These are phyloP conservation scores for Leishmania tarentolae DNA, from an alignment of 208 protist genomes.

Conservation along the genomic window DNA sequence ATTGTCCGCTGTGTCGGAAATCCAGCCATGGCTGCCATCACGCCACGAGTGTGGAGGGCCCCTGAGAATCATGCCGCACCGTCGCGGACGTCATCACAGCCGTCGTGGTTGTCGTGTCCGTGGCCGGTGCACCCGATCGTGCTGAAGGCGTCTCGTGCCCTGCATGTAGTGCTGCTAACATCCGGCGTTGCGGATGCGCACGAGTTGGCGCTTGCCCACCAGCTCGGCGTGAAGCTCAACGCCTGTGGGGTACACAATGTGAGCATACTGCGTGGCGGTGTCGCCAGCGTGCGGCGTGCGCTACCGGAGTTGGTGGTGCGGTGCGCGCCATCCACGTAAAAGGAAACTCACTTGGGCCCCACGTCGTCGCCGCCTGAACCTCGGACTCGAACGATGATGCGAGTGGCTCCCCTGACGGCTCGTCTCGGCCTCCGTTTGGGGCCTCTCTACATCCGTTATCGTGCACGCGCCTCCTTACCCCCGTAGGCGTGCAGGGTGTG, in stretches of 20 bases:
- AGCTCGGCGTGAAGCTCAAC: constrained; percentile 51
- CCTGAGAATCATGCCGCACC: background rate
- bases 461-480: too few relatives aligned
- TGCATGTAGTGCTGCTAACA: constrained; percentile 46
- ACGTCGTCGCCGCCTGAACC: background rate
- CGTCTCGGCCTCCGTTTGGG: too few relatives aligned
- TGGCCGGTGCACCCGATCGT: constrained; percentile 35
- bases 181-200: constrained; percentile 2
- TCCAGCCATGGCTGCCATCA: constrained; percentile 45
- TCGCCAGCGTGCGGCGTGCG: constrained; percentile 37
- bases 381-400: too few relatives aligned
- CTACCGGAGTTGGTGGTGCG: constrained; percentile 51
- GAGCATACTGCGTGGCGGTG: constrained; percentile 62
- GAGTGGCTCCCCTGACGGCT: too few relatives aligned
- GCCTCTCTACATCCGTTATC: too few relatives aligned
- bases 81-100: background rate
- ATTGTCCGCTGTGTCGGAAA: constrained; percentile 48
- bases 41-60: constrained; percentile 1
- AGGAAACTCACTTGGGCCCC: background rate
- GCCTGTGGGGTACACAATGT: constrained; percentile 62
- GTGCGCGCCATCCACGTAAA: constrained; percentile 5
- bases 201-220: constrained; percentile 32
- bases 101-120: background rate
- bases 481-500: too few relatives aligned
- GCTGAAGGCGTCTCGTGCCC: constrained; percentile 29